Conservation (phyloP, 768 basidiomycete genomes). For the Agaricus subrufescens region DNA sequence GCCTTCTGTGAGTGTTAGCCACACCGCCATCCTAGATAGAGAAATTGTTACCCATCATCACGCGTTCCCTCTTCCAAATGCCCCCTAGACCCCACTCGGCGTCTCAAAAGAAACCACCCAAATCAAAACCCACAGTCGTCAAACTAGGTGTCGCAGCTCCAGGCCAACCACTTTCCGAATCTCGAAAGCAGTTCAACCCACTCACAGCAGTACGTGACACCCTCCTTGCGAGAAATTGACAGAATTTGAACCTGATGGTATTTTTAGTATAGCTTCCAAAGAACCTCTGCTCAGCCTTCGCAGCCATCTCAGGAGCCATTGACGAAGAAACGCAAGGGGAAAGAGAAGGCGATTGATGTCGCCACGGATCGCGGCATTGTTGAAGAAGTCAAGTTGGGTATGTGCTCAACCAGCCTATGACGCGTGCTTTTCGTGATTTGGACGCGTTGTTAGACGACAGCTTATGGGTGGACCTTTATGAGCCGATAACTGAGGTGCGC, state of each 20-base stretch:
- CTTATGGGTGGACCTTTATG: conserved; percentile 63
- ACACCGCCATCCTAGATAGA: too few relatives aligned
- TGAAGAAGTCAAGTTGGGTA: not conserved
- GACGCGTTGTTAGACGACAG: conserved; percentile 26
- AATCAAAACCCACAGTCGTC: conserved; percentile 10
- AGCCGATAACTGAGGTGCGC: conserved; percentile 53
- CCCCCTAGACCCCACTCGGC: conserved; percentile 11
- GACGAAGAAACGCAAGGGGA: conserved; percentile 22
- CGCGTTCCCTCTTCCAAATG: not conserved
- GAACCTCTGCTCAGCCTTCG: conserved; percentile 9
- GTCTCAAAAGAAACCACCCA: conserved; percentile 2
- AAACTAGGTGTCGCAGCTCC: conserved; percentile 4
- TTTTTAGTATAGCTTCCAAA: not conserved
- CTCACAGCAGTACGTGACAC: conserved; percentile 26
- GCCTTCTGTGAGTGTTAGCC: too few relatives aligned
- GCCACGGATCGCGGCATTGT: not conserved
- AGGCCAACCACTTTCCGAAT: conserved; percentile 3
- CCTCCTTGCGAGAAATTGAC: not conserved
- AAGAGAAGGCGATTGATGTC: conserved; percentile 8
- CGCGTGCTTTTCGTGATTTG: not conserved
- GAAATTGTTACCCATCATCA: too few relatives aligned
- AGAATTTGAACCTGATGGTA: not conserved
- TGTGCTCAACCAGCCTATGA: not conserved
- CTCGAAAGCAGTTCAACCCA: conserved; percentile 24
- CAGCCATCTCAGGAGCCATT: conserved; percentile 14